phyloP scores from a whole-genome alignment of 345 rosid species.

The Rubroshorea leprosula region DNA sequence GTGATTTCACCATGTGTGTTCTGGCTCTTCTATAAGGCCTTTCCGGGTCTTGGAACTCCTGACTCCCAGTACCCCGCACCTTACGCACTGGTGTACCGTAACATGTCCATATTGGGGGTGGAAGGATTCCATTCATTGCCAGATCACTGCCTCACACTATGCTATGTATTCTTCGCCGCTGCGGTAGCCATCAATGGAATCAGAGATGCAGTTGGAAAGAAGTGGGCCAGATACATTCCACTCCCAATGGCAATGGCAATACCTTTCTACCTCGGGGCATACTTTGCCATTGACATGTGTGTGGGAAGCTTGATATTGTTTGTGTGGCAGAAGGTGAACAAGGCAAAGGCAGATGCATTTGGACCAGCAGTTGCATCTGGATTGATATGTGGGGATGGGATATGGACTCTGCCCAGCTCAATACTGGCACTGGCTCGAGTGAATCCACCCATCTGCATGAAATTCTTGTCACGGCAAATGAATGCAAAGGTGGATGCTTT shows the following conservation, averaged over 20 bases:
- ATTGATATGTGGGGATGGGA: constrained; percentile 75
- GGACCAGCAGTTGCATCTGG: constrained; percentile 85
- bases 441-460: constrained; percentile 74
- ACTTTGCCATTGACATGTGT: constrained; percentile 75
- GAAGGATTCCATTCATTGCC: constrained; percentile 64
- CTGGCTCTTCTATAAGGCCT: constrained; percentile 78
- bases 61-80: constrained; percentile 52
- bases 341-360: constrained; percentile 56
- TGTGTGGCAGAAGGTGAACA: constrained; percentile 54
- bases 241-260: constrained; percentile 80
- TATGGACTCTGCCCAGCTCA: constrained; percentile 68
- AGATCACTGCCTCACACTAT: constrained; percentile 47
- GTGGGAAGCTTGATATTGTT: constrained; percentile 64
- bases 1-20: constrained; percentile 62
- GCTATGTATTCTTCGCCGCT: constrained; percentile 44
- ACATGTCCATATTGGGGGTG: constrained; percentile 54
- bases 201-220: constrained; percentile 33
- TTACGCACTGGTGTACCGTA: constrained; percentile 37
- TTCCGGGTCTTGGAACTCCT: constrained; percentile 32
- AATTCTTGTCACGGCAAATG: constrained; percentile 44
- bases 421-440: constrained; percentile 50
- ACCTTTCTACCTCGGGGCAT: constrained; percentile 64
- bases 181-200: constrained; percentile 44
- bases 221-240: constrained; percentile 41
- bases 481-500: constrained; percentile 49